phyloP scores from a whole-genome alignment of 2,329 filamentous ascomycete species.

The Tolypocladium tropicale region DNA sequence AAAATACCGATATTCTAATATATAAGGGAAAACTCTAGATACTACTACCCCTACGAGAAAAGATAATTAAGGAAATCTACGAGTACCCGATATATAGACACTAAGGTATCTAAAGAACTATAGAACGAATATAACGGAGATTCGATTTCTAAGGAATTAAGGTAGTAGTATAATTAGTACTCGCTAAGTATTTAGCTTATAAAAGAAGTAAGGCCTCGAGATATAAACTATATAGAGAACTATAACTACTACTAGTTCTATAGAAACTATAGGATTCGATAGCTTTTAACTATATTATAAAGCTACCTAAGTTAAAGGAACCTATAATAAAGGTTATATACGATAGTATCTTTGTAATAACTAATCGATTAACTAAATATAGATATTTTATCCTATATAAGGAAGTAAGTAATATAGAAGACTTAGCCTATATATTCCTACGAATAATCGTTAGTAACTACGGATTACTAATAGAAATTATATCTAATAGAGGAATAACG shows the following conservation, averaged over 20 bases:
- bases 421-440: neutral
- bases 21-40: too few relatives aligned
- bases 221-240: constrained; percentile 1
- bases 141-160: neutral
- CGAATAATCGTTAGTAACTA: neutral
- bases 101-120: too few relatives aligned
- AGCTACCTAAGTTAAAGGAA: neutral
- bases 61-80: too few relatives aligned
- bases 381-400: too few relatives aligned
- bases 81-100: too few relatives aligned
- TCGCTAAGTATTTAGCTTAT: neutral
- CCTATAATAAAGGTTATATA: too few relatives aligned
- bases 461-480: neutral
- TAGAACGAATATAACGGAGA: neutral
- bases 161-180: neutral
- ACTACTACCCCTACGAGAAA: too few relatives aligned
- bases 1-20: too few relatives aligned
- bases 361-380: too few relatives aligned
- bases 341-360: neutral
- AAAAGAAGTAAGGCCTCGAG: neutral
- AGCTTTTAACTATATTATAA: neutral
- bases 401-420: neutral
- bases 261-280: too few relatives aligned
- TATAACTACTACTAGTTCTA: too few relatives aligned
- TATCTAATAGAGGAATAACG: neutral